Conservation (phyloP, 352 stramenopile genomes). For the Phytophthora parvispora region DNA sequence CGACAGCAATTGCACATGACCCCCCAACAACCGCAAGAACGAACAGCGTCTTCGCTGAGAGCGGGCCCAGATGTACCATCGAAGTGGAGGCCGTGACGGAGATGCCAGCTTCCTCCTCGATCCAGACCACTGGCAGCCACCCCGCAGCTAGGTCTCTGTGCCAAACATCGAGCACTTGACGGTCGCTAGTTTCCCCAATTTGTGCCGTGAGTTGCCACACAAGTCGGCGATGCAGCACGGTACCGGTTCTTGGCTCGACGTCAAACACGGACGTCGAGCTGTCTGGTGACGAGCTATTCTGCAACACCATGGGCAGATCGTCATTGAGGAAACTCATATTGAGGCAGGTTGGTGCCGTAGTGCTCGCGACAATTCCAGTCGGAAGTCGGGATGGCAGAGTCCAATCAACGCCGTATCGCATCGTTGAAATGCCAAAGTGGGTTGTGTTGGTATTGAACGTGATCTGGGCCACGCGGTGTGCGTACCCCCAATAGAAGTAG, state of each 20-base stretch:
- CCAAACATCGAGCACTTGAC: slow-evolving; percentile 43
- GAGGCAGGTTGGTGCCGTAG: slow-evolving; percentile 14
- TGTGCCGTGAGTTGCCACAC: slow-evolving; percentile 58
- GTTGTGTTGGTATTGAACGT: slow-evolving; percentile 56
- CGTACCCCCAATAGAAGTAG: slow-evolving; percentile 66
- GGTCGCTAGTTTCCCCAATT: slow-evolving; percentile 12
- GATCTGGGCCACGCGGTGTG: slow-evolving; percentile 51
- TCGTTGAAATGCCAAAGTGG: slow-evolving; percentile 55
- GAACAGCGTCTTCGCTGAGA: slow-evolving; percentile 24
- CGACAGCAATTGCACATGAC: slow-evolving; percentile 17
- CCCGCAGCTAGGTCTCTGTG: slow-evolving; percentile 28
- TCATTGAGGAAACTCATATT: slow-evolving; percentile 63
- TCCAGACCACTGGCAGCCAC: slow-evolving; percentile 61
- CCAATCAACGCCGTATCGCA: slow-evolving; percentile 65
- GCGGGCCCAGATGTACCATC: slow-evolving; percentile 8
- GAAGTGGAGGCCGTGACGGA: slow-evolving; percentile 25
- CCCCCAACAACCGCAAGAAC: slow-evolving; percentile 13
- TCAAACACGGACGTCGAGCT: slow-evolving; percentile 41
- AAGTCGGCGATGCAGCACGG: slow-evolving; percentile 56
- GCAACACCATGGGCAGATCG: slow-evolving; percentile 49
- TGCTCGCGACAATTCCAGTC: slow-evolving; percentile 30
- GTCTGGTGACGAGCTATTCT: slow-evolving; percentile 18
- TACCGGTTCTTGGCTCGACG: slow-evolving; percentile 58
- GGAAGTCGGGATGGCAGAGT: slow-evolving; percentile 42
- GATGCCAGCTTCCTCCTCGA: slow-evolving; percentile 57